Percentiles rank a stretch among this genome's conserved stretches.
Conservation (phyloP, 495 filamentous ascomycete genomes). For the Aspergillus avenaceus region DNA sequence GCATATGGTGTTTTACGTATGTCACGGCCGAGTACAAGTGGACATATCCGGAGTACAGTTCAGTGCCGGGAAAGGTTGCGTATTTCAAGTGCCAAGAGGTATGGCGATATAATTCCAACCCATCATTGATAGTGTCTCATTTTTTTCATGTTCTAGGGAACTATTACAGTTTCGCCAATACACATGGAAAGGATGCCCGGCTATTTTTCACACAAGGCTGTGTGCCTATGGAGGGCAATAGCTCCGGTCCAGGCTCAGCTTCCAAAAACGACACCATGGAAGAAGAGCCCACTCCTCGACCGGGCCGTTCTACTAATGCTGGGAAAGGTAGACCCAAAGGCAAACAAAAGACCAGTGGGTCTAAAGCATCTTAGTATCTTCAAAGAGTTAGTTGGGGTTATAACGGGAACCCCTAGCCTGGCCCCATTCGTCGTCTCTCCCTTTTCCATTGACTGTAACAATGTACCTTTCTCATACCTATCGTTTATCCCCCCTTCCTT, state of each 20-base stretch:
- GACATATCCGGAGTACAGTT: constrained; percentile 71
- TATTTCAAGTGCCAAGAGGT: constrained; percentile 95
- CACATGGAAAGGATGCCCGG: constrained; percentile 58
- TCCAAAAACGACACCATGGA: constrained; percentile 24
- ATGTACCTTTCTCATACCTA: background rate
- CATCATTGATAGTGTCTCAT: background rate
- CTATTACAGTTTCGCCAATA: constrained; percentile 77
- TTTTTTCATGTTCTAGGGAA: constrained; percentile 55
- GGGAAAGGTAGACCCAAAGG: constrained; percentile 36
- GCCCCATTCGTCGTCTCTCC: background rate
- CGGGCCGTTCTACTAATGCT: constrained; percentile 15
- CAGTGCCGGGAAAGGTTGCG: constrained; percentile 76
- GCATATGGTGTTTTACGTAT: constrained; percentile 94
- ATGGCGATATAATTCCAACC: constrained; percentile 10
- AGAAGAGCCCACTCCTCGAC: constrained; percentile 20
- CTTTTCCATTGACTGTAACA: background rate
- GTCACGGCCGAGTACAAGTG: constrained; percentile 71
- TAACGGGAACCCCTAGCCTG: background rate
- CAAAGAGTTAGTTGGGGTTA: background rate
- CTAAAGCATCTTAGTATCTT: constrained; percentile 3
- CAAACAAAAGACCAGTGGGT: constrained; percentile 32
- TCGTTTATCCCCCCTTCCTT: background rate
- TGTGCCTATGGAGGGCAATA: constrained; percentile 38
- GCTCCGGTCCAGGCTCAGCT: constrained; percentile 18
- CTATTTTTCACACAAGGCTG: constrained; percentile 86